These are phyloP conservation scores for Baudoinia panamericana DNA, from an alignment of 495 filamentous ascomycete species.

Conservation along the genomic window DNA sequence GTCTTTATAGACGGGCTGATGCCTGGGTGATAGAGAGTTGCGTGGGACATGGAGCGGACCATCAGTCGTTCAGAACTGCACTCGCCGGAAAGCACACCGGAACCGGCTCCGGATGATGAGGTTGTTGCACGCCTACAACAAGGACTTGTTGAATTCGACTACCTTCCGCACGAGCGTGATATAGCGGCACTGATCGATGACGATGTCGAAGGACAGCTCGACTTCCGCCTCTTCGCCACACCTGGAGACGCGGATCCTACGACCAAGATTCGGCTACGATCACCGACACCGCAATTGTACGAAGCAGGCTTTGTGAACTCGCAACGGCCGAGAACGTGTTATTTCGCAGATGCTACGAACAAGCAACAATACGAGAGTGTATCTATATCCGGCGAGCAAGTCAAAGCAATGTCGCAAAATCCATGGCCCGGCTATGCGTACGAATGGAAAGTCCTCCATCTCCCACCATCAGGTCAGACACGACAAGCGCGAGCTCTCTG, in stretches of 20 bases:
- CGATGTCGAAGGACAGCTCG: conserved; percentile 1
- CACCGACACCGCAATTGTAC: conserved; percentile 2
- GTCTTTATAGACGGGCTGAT: too few species aligned
- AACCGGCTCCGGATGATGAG: not conserved
- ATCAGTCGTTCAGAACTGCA: conserved; percentile 6
- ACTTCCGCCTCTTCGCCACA: conserved; percentile 14
- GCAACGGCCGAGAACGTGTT: not conserved
- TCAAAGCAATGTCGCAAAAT: not conserved
- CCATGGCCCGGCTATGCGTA: conserved; percentile 9
- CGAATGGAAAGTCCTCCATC: conserved; percentile 11
- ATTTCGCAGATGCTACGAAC: conserved; percentile 1
- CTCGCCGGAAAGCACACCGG: conserved; percentile 4
- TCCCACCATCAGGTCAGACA: not conserved
- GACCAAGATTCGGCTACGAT: conserved; percentile 11
- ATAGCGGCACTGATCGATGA: not conserved
- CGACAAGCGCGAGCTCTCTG: not conserved
- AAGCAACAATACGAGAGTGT: not conserved
- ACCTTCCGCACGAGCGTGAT: not conserved
- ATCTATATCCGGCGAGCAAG: conserved; percentile 4
- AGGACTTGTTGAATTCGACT: not conserved
- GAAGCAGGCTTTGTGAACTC: conserved; percentile 7
- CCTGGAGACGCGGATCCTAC: not conserved
- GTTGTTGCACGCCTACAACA: not conserved
- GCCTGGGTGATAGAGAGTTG: too few species aligned
- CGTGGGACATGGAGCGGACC: conserved; percentile 6